Evolutionary conservation across 2,329 filamentous ascomycete species (phyloP), one percentile per base, ranked within the genome.

Genomic region (Beauveria rudraprayagi): DNA sequence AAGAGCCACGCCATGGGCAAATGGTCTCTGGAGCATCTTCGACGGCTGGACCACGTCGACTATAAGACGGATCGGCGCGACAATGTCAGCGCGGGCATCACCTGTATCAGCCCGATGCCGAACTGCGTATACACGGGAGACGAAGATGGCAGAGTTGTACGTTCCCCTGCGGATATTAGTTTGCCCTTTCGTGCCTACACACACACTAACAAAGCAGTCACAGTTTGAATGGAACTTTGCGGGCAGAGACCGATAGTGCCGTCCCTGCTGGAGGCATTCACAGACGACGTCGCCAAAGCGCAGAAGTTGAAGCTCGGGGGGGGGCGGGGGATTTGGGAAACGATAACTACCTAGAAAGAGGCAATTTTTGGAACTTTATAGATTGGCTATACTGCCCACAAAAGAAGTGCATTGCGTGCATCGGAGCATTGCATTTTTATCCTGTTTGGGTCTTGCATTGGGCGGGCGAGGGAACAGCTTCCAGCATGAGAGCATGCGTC

Each of bases 91-190:
- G 87, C 88, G 2, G 87, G 88, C 0, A 92, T 97, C 63, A 96
- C 90, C 43, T 95, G 90, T 70, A 89, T 99, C 57, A 80, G 90
- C 61, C 89, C 93, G 3, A 89, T 92, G 82, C 85, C 90, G 58
- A 87, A 88, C 64, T 83, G 88, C 64, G 86, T 97, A 10, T 97
- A 97, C 74, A 96, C 92, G 0, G 94, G 93, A 3, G 94, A 97
- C 76, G 94, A 97, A 65, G 89, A 92, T 65, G 94, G 94, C 34
- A 83, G 87, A 78, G 93, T 99, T 74, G 90, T 94, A 65, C 72
- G 75, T 72, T 17, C 8, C 9, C 30, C 16, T 6, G 2, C 11
- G 28, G 22, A n/a, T 7, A 16, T 28, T 5, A 17, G 14, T 62
- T 37, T 14, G 5, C 34, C 34, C 5, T 37, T 11, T 40, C 30